Base-by-base conservation (phyloP, 164 flowering plant genomes). In the Hamamelis virginiana region DNA sequence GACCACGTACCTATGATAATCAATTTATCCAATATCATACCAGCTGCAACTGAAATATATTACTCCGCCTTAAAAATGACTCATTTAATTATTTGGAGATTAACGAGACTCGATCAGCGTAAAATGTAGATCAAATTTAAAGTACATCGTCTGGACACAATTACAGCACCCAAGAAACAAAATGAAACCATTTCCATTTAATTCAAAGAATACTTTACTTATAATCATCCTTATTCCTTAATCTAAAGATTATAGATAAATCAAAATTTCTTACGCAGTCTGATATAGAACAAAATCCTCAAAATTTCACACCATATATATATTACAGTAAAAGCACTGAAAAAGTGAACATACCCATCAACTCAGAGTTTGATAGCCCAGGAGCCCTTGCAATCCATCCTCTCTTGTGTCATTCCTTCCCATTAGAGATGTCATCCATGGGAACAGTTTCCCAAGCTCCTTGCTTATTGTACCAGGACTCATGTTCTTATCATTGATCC, bases 361-460 rank as follows among this genome's bases (percentile, higher is more conserved):
- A 79, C 92, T 91, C 56, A 89, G 73, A 68, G 97, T 80, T 81
- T 89, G 96, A 74, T 95, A 92, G 48, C 97, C 97, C 9, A 86
- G 46, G 9, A 87, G 92, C 46, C 86, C 89, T 76, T 84, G 84
- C 60, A 72, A 57, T 56, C 83, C 84, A 66, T 83, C 85, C 45
- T 72, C 74, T 78, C 84, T 74, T 26, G 76, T 52, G 33, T 78
- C 86, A 71, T 79, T 81, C 72, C 69, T 86, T 59, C 85, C 80
- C 67, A 73, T 72, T 8, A 87, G 62, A 70, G 97, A 81, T 18
- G 94, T 89, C 84, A 91, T 81, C 99, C 97, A 95, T 64, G 97
- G 97, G 66, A 95, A 90, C 56, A 92, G 71, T 68, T 83, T 91
- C 21, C 84, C 88, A 9, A 95, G 86, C 77, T 92, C 97, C 75